These are phyloP conservation scores for Phytophthora sansomeana DNA, from an alignment of 352 stramenopile species.

Conservation along the genomic window DNA sequence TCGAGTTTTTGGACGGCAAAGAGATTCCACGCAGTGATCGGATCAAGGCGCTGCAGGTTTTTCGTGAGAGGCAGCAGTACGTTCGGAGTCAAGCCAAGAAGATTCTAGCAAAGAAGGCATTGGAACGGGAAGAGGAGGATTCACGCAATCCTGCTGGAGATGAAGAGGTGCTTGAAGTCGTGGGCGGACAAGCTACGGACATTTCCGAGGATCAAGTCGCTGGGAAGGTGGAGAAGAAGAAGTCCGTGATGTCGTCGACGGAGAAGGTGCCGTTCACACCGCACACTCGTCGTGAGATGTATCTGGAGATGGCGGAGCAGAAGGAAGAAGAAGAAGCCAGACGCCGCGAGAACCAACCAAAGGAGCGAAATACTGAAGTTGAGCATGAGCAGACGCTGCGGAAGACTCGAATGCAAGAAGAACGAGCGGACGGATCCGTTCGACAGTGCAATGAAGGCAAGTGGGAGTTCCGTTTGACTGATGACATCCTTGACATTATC, in stretches of 20 bases:
- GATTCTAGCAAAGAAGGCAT: constrained; percentile 32
- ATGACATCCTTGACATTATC: constrained; percentile 64
- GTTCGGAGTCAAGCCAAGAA: constrained; percentile 41
- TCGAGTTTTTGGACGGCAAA: constrained; percentile 91
- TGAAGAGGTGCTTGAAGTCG: constrained; percentile 51
- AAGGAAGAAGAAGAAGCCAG: constrained; percentile 92
- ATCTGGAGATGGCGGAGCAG: constrained; percentile 93
- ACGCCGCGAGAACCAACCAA: constrained; percentile 80
- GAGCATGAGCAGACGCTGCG: constrained; percentile 83
- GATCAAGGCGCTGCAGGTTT: constrained; percentile 89
- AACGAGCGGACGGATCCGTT: constrained; percentile 43
- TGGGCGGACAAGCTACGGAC: constrained; percentile 43
- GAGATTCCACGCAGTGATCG: constrained; percentile 87
- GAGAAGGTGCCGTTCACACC: constrained; percentile 78
- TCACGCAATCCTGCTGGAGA: constrained; percentile 34
- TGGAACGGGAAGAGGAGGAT: constrained; percentile 23
- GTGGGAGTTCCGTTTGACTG: constrained; percentile 86
- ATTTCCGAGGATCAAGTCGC: constrained; percentile 33
- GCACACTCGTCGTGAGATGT: constrained; percentile 84
- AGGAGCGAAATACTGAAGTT: constrained; percentile 83
- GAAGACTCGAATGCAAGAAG: constrained; percentile 41
- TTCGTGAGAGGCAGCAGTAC: constrained; percentile 53
- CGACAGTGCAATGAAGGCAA: constrained; percentile 94
- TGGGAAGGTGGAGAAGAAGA: constrained; percentile 30
- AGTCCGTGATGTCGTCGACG: constrained; percentile 47